Conservation (phyloP, 495 filamentous ascomycete species). For the Neurospora tetrasperma region DNA sequence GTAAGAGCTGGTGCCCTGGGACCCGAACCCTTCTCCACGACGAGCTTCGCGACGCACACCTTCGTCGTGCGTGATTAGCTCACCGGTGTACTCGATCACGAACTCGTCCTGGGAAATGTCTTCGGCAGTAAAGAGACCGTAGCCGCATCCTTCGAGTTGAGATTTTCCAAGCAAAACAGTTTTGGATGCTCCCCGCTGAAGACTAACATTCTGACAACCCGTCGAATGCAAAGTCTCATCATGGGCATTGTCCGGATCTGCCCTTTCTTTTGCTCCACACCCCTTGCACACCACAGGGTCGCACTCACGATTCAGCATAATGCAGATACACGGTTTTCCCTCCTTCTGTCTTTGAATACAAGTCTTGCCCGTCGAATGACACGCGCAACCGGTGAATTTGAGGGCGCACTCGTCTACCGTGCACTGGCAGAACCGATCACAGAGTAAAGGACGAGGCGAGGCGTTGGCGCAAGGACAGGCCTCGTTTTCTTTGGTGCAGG, state of each 20-base stretch:
- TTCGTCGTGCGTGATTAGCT: constrained; percentile 55
- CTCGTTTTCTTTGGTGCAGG: constrained; percentile 30
- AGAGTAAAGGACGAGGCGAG: constrained; percentile 37
- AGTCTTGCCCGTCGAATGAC: constrained; percentile 39
- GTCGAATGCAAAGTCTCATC: constrained; percentile 37
- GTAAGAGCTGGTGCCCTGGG: constrained; percentile 49
- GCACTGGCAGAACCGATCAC: constrained; percentile 59
- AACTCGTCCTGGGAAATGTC: constrained; percentile 48
- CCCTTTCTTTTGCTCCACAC: constrained; percentile 52
- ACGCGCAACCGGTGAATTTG: constrained; percentile 58
- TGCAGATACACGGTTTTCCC: constrained; percentile 45
- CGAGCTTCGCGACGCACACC: constrained; percentile 43
- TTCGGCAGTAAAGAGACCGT: constrained; percentile 56
- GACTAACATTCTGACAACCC: constrained; percentile 50
- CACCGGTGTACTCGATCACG: constrained; percentile 64
- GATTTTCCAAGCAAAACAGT: constrained; percentile 52
- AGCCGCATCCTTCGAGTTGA: constrained; percentile 46
- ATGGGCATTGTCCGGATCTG: constrained; percentile 49
- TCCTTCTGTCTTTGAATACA: constrained; percentile 42
- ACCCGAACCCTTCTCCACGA: constrained; percentile 54
- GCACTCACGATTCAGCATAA: constrained; percentile 55
- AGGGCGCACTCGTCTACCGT: constrained; percentile 45
- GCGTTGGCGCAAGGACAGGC: constrained; percentile 44
- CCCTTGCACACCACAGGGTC: constrained; percentile 56
- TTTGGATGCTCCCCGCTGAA: constrained; percentile 53